Percentiles rank a stretch among this genome's conserved stretches.
Evolutionary conservation across 2,329 filamentous ascomycete genomes (phyloP).

Genomic region (Akanthomyces uredinophilus): DNA sequence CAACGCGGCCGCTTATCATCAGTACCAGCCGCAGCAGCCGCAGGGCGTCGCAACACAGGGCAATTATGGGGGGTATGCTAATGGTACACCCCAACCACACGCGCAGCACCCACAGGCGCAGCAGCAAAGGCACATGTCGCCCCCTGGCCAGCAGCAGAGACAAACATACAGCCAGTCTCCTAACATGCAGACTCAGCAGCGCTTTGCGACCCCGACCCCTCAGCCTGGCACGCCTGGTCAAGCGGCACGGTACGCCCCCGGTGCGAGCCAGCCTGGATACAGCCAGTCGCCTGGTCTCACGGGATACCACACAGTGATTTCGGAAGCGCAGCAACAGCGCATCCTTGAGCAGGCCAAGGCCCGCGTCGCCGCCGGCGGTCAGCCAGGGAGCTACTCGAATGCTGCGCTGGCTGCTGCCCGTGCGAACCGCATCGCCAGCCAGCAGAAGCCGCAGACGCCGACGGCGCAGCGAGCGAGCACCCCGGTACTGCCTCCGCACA

Average conservation of each 20-base stretch:
- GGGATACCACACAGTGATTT: conserved; percentile 46
- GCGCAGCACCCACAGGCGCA: conserved; percentile 27
- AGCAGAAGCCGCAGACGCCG: conserved; percentile 34
- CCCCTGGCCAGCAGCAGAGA: conserved; percentile 32
- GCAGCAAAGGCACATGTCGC: conserved; percentile 39
- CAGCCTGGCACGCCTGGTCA: conserved; percentile 17
- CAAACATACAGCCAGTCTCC: conserved; percentile 37
- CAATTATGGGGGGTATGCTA: conserved; percentile 35
- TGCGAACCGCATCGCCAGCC: conserved; percentile 29
- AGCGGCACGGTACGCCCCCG: conserved; percentile 4
- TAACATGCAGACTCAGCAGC: conserved; percentile 30
- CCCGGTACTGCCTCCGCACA: conserved; percentile 32
- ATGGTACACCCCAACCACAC: conserved; percentile 28
- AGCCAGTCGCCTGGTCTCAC: conserved; percentile 35
- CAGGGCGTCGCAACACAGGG: conserved; percentile 32
- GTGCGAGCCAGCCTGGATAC: conserved; percentile 8
- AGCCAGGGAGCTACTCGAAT: conserved; percentile 38
- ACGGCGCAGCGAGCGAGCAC: conserved; percentile 28
- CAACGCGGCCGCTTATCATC: conserved; percentile 26
- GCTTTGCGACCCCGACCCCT: conserved; percentile 26
- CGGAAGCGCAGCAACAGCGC: conserved; percentile 45
- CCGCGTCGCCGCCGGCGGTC: conserved; percentile 41
- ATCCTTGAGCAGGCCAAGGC: conserved; percentile 48
- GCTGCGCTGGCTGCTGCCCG: conserved; percentile 31
- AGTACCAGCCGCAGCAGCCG: conserved; percentile 35